Base-by-base conservation (phyloP, 139 green algal species). In the Auxenochlorella protothecoides region DNA sequence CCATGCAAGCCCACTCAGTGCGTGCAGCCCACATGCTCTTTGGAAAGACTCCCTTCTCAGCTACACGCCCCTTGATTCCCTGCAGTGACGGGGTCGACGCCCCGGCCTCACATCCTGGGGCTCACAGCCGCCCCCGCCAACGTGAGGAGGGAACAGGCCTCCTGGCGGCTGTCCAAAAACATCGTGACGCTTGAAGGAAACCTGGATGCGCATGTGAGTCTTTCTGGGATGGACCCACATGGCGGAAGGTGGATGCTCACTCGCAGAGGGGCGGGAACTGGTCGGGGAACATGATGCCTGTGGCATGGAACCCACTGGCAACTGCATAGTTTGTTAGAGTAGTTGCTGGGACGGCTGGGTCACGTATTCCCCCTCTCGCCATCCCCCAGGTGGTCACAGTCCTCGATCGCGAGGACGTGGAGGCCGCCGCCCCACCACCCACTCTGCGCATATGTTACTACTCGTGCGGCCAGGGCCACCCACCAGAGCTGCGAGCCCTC, bases 111-210 rank as follows among this genome's bases (percentile, higher is more conserved):
- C 65, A 74, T 88, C 55, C 85, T 88, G 59, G 83, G 83, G 55
- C 85, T 88, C 78, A 88, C 79, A 5, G 83, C 83, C 6, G 81
- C 81, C 5, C 80, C 81, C 4, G 73, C 82, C 4, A 74, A 81
- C 55, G 68, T 76, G 4, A 69, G 63, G 12, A 16, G 51, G 10
- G 65, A 60, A 4, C 64, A 77, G 53, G 63, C 56, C 54, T 69
- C n/a, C 56, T 85, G 60, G 52, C 68, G 13, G 66, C 68, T 44
- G 27, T 44, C 27, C 27, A 44, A 44, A 0, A 66, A 63, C 16
- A 74, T 88, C 0, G 27, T 53, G 2, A 66, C 74, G 68, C 81
- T 88, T 44, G 76, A 88, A 73, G 63, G 68, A 55, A 85, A 83
- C 67, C 73, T 88, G 59, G 70, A 85, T 53, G 72, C 76, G 54